phyloP scores from a whole-genome alignment of 1,284 basidiomycete species.

The Wallemia ichthyophaga region DNA sequence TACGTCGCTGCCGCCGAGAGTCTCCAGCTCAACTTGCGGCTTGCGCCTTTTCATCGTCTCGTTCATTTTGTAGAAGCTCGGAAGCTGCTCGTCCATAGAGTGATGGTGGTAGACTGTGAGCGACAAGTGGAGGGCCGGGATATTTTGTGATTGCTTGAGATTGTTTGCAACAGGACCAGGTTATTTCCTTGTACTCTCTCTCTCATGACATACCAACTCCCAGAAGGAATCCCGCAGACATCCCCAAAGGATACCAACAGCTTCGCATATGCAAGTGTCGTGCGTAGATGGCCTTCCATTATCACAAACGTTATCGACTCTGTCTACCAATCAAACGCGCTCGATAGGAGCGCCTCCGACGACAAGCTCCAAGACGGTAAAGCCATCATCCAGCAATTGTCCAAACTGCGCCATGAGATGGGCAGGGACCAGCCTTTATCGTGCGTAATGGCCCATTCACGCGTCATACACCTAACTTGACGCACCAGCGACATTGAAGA shows the following conservation, averaged over 20 bases:
- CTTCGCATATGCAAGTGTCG: constrained; percentile 27
- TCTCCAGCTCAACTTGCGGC: neutral
- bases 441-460: too few relatives aligned
- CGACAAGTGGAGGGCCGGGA: too few relatives aligned
- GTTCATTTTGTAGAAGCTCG: neutral
- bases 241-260: constrained; percentile 1
- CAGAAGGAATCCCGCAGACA: neutral
- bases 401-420: constrained; percentile 69
- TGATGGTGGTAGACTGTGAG: too few relatives aligned
- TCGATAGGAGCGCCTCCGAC: constrained; percentile 14
- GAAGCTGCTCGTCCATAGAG: neutral
- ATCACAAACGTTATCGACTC: constrained; percentile 47
- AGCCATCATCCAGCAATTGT: constrained; percentile 41
- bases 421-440: constrained; percentile 40
- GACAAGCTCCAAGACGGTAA: constrained; percentile 33
- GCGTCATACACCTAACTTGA: too few relatives aligned
- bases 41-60: neutral
- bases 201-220: too few relatives aligned
- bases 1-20: neutral
- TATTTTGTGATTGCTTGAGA: too few relatives aligned
- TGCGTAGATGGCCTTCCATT: constrained; percentile 63
- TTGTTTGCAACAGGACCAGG: too few relatives aligned
- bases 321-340: constrained; percentile 27
- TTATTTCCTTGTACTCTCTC: too few relatives aligned
- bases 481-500: constrained; percentile 37